Evolutionary conservation across 495 filamentous ascomycete species (phyloP).

Genomic region (Pseudoneurospora amorphoporcata): DNA sequence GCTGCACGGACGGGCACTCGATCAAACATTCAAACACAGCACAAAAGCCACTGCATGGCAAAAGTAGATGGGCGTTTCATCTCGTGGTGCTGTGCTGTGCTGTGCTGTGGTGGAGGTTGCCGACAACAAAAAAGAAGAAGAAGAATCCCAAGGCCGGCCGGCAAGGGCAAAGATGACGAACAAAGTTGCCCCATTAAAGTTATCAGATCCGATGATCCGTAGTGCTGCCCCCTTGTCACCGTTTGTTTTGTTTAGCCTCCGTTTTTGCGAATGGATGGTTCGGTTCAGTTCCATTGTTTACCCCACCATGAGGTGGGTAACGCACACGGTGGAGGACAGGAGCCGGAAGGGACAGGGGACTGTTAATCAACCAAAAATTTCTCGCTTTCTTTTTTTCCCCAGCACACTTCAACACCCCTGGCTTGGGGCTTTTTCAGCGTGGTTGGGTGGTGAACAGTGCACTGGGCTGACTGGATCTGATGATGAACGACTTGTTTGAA

Average conservation of each 20-base stretch:
- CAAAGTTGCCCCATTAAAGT: slow-evolving; percentile 5
- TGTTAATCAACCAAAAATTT: background rate
- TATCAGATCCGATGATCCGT: slow-evolving; percentile 12
- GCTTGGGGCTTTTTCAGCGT: background rate
- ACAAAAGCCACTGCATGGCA: background rate
- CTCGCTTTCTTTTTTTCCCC: background rate
- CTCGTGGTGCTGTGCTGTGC: background rate
- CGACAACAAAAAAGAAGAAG: background rate
- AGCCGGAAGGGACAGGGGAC: background rate
- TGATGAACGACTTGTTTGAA: background rate
- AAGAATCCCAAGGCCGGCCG: background rate
- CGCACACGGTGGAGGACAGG: background rate
- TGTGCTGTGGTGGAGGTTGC: background rate
- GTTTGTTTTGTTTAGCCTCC: background rate
- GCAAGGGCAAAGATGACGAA: background rate
- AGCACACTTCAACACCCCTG: background rate
- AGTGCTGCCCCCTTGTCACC: background rate
- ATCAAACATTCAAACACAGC: background rate
- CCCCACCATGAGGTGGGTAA: background rate
- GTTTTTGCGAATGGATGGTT: too few relatives aligned
- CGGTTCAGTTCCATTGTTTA: background rate
- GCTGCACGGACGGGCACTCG: background rate
- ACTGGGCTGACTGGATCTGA: too few relatives aligned
- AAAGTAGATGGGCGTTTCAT: background rate
- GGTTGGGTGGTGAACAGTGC: background rate